These are phyloP conservation scores for Thymus quinquecostatus DNA, from an alignment of 257 asterid species.

Conservation along the genomic window DNA sequence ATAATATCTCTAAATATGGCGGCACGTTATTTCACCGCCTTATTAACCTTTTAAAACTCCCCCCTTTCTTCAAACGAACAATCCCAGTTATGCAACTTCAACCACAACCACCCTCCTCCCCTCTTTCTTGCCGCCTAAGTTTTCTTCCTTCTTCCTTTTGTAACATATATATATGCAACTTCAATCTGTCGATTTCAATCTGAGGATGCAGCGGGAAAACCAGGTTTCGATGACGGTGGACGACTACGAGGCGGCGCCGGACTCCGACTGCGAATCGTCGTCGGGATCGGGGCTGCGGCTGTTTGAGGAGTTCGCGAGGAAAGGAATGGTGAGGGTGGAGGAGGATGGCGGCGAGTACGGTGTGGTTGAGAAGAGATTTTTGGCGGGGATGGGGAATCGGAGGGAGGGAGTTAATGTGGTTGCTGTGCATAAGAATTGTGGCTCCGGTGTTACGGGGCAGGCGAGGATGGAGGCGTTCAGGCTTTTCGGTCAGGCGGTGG, in stretches of 20 bases:
- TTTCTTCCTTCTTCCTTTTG: background rate
- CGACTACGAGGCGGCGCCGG: constrained; percentile 30
- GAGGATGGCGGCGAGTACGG: constrained; percentile 15
- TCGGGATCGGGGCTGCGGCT: background rate
- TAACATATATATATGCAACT: background rate
- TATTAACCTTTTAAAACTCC: no score
- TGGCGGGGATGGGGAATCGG: constrained; percentile 29
- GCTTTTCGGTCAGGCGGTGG: constrained; percentile 41
- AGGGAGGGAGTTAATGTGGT: constrained; percentile 35
- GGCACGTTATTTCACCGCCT: background rate
- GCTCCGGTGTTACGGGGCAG: constrained; percentile 27
- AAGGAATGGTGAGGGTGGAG: constrained; percentile 41
- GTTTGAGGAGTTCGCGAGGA: constrained; percentile 21
- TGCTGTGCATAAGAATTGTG: constrained; percentile 39
- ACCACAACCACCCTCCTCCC: background rate
- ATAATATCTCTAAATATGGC: background rate
- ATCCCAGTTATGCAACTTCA: background rate
- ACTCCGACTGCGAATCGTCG: constrained; percentile 36
- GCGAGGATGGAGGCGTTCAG: constrained; percentile 41
- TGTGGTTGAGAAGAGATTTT: constrained; percentile 28
- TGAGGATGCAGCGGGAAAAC: constrained; percentile 21
- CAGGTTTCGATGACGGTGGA: constrained; percentile 40
- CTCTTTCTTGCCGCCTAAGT: constrained; percentile 28
- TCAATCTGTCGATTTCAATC: background rate
- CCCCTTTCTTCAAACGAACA: background rate